phyloP scores from a whole-genome alignment of 2,329 filamentous ascomycete genomes.

The Botrytis cinerea region DNA sequence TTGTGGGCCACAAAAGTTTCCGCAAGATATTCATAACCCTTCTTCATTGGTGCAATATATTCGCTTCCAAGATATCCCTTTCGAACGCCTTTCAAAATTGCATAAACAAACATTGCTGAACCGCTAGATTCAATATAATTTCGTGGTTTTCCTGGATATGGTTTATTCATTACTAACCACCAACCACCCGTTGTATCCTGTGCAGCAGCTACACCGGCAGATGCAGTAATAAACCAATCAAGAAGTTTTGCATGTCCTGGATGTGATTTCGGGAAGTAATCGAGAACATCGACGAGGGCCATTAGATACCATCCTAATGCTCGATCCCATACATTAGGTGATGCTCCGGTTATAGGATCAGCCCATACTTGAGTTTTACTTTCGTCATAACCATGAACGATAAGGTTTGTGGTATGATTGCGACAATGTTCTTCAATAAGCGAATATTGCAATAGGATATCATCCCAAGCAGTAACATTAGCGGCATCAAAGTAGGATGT shows the following conservation, averaged over 20 bases:
- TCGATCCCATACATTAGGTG: conserved; percentile 45
- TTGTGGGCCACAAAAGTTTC: conserved; percentile 29
- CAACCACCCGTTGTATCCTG: conserved; percentile 16
- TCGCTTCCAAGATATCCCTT: conserved; percentile 18
- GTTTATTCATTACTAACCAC: conserved; percentile 23
- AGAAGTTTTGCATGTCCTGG: conserved; percentile 1
- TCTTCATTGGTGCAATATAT: conserved; percentile 29
- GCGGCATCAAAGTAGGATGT: conserved; percentile 30
- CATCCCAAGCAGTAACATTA: conserved; percentile 39
- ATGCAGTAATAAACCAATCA: conserved; percentile 6
- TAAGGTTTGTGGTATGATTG: conserved; percentile 37
- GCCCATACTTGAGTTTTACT: conserved; percentile 43
- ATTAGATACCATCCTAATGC: conserved; percentile 46
- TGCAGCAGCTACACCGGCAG: conserved; percentile 10
- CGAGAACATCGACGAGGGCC: conserved; percentile 44
- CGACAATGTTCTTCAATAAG: conserved; percentile 35
- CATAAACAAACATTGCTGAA: conserved; percentile 17
- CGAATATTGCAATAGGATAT: conserved; percentile 37
- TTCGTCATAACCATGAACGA: conserved; percentile 44
- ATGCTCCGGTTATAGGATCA: conserved; percentile 42
- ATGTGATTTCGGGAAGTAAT: conserved; percentile 36
- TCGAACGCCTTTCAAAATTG: conserved; percentile 17
- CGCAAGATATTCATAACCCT: conserved; percentile 31
- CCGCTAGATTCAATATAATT: conserved; percentile 21
- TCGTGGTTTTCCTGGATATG: conserved; percentile 14